phyloP scores from a whole-genome alignment of 495 filamentous ascomycete species.

The Penicillium steckii region DNA sequence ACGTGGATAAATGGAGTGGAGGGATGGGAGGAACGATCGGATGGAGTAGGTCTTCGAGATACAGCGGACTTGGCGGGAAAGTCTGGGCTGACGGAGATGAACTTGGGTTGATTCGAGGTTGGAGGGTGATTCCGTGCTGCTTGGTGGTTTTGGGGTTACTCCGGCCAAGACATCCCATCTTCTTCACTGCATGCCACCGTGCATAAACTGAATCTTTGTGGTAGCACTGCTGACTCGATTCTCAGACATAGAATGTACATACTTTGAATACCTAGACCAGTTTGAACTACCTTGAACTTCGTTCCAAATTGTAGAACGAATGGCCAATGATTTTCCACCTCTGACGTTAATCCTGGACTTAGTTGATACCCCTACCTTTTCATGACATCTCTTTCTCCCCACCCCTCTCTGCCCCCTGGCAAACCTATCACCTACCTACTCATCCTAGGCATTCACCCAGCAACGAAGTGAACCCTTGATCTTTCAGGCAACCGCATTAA shows the following conservation, averaged over 20 bases:
- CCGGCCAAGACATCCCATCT: not conserved
- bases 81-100: not conserved
- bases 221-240: not conserved
- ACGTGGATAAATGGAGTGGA: not conserved
- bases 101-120: not conserved
- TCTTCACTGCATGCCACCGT: not conserved
- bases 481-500: slow-evolving; percentile 10
- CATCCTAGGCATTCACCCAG: no score
- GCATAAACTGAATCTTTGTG: not conserved
- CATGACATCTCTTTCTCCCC: no score
- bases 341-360: no score
- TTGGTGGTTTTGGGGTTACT: not conserved
- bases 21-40: not conserved
- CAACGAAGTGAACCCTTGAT: no score
- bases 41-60: not conserved
- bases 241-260: not conserved
- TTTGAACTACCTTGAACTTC: no score
- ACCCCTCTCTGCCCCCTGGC: no score
- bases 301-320: no score
- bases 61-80: not conserved
- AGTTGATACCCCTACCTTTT: no score
- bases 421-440: no score
- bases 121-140: not conserved
- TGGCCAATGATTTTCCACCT: no score
- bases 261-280: no score